Conservation (phyloP, 2,329 filamentous ascomycete genomes). For the Monilinia fructicola region DNA sequence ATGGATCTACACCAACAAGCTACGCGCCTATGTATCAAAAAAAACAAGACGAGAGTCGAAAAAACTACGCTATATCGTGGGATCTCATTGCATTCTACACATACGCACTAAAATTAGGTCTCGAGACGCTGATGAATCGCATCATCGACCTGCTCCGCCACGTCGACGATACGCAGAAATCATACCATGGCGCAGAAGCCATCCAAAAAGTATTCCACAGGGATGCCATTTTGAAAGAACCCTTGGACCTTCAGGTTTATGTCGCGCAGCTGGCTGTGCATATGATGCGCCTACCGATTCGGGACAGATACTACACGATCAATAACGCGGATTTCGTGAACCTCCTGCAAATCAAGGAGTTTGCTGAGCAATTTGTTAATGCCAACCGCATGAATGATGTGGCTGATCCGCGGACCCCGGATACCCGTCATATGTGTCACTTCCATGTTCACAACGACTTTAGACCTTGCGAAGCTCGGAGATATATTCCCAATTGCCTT, state of each 20-base stretch:
- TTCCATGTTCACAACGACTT: neutral
- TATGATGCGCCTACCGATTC: neutral
- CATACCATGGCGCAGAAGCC: no score
- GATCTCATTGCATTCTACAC: neutral
- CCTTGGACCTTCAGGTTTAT: neutral
- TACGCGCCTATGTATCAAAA: neutral
- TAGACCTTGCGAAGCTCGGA: neutral
- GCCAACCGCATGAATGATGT: neutral
- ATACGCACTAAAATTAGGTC: neutral
- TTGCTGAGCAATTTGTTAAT: neutral
- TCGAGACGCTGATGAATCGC: neutral
- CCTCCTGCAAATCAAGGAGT: neutral
- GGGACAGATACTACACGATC: neutral
- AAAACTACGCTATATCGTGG: neutral
- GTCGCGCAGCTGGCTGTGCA: neutral
- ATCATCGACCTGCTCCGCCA: neutral
- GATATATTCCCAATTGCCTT: neutral
- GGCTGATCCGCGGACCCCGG: neutral
- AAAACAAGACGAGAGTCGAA: neutral
- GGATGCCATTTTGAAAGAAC: neutral
- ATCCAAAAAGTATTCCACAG: neutral
- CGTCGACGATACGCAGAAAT: no score
- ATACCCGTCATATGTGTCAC: neutral
- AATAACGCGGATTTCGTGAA: neutral
- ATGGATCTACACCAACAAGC: neutral